A percentile compares a stretch with the other conserved stretches of the same genome.
These are phyloP conservation scores for Mycothermus thermophilus DNA, from an alignment of 495 filamentous ascomycete genomes.

Conservation along the genomic window DNA sequence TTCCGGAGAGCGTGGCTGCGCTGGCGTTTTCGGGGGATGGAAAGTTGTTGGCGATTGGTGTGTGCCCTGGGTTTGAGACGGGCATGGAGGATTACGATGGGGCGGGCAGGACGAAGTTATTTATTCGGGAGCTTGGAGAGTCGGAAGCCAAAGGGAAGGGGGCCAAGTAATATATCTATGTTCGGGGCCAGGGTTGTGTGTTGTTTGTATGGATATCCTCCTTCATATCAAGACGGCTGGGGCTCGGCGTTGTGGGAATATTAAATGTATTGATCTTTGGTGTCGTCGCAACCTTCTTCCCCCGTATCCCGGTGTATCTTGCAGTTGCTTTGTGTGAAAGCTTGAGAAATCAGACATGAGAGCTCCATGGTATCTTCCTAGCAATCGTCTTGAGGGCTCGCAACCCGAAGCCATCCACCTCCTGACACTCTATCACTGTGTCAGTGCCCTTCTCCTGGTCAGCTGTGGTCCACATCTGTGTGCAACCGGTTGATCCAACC, in stretches of 20 bases:
- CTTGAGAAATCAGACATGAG: too few species aligned
- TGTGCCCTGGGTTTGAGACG: slow-evolving; percentile 86
- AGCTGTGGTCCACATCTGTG: too few species aligned
- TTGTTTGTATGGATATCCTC: background rate
- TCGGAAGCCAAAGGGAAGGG: slow-evolving; percentile 83
- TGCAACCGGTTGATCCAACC: too few species aligned
- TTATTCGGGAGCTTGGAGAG: slow-evolving; percentile 69
- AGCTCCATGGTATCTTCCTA: too few species aligned
- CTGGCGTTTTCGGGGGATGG: slow-evolving; percentile 68
- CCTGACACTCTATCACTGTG: too few species aligned
- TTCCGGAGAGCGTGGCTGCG: slow-evolving; percentile 60
- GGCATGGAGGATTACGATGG: slow-evolving; percentile 62
- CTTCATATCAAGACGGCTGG: background rate
- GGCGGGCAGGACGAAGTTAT: slow-evolving; percentile 59
- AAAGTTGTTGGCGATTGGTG: slow-evolving; percentile 66
- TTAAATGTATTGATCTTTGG: too few species aligned
- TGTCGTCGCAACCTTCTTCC: too few species aligned
- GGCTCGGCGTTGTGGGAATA: slow-evolving; percentile 6
- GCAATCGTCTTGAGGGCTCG: too few species aligned
- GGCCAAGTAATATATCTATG: slow-evolving; percentile 37
- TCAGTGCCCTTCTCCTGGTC: too few species aligned
- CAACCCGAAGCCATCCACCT: too few species aligned
- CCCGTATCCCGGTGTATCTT: too few species aligned
- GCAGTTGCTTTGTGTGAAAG: too few species aligned
- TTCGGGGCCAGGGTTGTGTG: background rate